Evolutionary conservation across 1,284 basidiomycete species (phyloP).

Genomic region (Ustilago bromivora): DNA sequence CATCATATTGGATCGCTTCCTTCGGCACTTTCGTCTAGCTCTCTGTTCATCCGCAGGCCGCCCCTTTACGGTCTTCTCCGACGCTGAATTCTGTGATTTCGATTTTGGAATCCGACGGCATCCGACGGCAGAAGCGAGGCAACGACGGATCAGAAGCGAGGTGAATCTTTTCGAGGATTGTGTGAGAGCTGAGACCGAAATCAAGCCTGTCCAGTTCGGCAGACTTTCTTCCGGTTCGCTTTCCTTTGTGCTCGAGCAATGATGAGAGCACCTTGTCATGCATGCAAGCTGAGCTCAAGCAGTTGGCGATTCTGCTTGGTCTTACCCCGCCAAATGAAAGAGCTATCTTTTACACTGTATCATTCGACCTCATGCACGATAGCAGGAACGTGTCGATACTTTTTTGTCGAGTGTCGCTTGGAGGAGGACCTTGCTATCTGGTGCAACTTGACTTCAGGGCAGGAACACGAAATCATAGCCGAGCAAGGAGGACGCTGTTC

Average conservation of each 20-base stretch:
- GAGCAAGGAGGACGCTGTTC: not conserved
- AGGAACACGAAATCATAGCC: constrained; percentile 20
- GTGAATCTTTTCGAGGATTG: not conserved
- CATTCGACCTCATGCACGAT: constrained; percentile 21
- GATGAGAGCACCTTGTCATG: not conserved
- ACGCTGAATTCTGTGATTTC: not conserved
- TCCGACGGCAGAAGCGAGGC: not conserved
- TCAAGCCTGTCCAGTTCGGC: constrained; percentile 18
- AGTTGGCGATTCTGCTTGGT: not conserved
- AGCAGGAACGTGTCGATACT: constrained; percentile 30
- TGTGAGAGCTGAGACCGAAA: constrained; percentile 7
- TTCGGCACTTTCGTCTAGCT: not conserved
- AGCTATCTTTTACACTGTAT: not conserved
- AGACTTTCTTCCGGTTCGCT: constrained; percentile 11
- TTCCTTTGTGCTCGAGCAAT: not conserved
- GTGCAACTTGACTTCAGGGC: not conserved
- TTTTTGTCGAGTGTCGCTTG: not conserved
- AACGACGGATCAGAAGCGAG: not conserved
- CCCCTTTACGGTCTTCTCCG: constrained; percentile 10
- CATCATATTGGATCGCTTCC: too few relatives aligned
- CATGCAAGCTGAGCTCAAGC: not conserved
- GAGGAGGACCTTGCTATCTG: not conserved
- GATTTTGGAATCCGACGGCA: constrained; percentile 3
- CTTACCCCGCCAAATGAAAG: not conserved
- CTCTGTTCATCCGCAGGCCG: constrained; percentile 3